A percentile compares a stretch with the other conserved stretches of the same genome.
Evolutionary conservation across 305 asterid species (phyloP).

Genomic region (Fraxinus dipetala): DNA sequence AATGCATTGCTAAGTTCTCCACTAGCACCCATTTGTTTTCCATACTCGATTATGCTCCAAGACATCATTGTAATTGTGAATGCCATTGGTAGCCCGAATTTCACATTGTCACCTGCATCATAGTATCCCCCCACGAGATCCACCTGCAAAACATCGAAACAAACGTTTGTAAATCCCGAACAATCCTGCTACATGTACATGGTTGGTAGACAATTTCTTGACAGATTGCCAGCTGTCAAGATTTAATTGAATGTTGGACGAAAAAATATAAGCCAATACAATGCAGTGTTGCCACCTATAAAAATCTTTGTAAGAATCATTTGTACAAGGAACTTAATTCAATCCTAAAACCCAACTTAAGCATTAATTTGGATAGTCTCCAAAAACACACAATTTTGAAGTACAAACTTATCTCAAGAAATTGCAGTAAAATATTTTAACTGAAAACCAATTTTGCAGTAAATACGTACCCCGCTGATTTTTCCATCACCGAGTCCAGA

Average conservation of each 20-base stretch:
- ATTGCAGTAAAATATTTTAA: neutral
- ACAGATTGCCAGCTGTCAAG: neutral
- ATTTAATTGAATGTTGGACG: neutral
- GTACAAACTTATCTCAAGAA: neutral
- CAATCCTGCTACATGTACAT: neutral
- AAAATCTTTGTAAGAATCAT: neutral
- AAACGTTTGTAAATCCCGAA: neutral
- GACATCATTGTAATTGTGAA: conserved; percentile 92
- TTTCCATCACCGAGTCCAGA: conserved; percentile 95
- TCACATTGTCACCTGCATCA: conserved; percentile 98
- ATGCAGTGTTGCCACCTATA: neutral
- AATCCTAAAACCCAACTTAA: neutral
- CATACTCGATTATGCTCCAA: conserved; percentile 90
- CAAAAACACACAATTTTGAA: neutral
- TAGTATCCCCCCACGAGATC: conserved; percentile 97
- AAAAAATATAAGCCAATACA: no score
- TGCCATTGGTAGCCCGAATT: conserved; percentile 95
- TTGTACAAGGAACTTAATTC: neutral
- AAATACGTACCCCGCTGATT: conserved; percentile 58
- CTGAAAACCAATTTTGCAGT: neutral
- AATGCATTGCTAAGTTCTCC: conserved; percentile 86
- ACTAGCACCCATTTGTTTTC: conserved; percentile 63
- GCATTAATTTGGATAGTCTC: neutral
- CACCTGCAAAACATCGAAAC: conserved; percentile 46
- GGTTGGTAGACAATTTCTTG: neutral